Conservation (phyloP, 345 rosid species). For the Tarenaya hassleriana region DNA sequence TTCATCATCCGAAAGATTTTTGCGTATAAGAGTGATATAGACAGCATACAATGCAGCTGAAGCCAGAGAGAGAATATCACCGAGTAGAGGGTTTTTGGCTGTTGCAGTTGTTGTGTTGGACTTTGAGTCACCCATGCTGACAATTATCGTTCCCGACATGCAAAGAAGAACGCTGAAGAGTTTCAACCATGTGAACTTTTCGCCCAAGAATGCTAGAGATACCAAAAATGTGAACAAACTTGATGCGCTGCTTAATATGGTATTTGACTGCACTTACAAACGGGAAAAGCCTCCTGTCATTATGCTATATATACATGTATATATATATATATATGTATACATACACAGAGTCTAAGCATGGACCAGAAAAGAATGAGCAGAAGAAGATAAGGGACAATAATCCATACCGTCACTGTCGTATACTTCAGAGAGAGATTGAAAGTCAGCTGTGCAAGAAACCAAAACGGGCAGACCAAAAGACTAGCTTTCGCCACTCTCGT, state of each 20-base stretch:
- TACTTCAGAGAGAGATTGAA: constrained; percentile 89
- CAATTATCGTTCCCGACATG: constrained; percentile 85
- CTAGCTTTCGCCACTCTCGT: constrained; percentile 79
- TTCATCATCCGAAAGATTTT: constrained; percentile 75
- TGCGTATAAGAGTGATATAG: constrained; percentile 82
- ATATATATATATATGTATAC: too few relatives aligned
- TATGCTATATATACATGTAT: too few relatives aligned
- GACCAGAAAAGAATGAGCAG: neutral
- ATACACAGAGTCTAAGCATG: neutral
- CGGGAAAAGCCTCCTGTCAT: neutral
- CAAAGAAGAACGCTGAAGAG: constrained; percentile 86
- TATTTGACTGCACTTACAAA: constrained; percentile 67
- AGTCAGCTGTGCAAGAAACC: constrained; percentile 89
- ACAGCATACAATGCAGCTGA: constrained; percentile 77
- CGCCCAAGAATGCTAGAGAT: constrained; percentile 66
- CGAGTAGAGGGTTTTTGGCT: constrained; percentile 69
- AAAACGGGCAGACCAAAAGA: constrained; percentile 73
- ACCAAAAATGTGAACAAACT: constrained; percentile 90
- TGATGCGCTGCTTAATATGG: constrained; percentile 85
- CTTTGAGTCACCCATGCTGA: constrained; percentile 78
- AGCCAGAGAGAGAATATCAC: constrained; percentile 69
- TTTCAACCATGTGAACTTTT: constrained; percentile 86
- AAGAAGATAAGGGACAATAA: neutral
- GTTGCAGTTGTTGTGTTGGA: constrained; percentile 29
- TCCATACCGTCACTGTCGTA: constrained; percentile 78